Evolutionary conservation across 1,139 yeast genomes (phyloP).

Genomic region (Hemisphaericaspora xylofermentans): DNA sequence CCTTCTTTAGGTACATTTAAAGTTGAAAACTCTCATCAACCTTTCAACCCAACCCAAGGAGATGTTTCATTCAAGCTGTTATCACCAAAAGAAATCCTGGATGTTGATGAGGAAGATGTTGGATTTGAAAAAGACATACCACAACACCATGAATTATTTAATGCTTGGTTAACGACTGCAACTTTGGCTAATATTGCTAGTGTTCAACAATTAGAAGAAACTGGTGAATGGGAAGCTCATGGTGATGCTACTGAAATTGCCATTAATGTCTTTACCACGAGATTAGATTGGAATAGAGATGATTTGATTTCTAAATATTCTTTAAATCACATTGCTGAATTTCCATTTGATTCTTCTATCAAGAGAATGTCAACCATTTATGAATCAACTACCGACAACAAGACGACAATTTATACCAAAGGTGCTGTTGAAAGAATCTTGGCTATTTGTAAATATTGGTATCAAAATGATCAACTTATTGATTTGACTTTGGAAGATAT

Average conservation of each 20-base stretch:
- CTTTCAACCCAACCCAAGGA: slow-evolving; percentile 74
- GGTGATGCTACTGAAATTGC: slow-evolving; percentile 90
- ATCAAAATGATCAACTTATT: slow-evolving; percentile 29
- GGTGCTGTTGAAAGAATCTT: slow-evolving; percentile 81
- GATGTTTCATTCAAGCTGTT: slow-evolving; percentile 40
- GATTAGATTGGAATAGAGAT: slow-evolving; percentile 52
- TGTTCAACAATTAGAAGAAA: slow-evolving; percentile 40
- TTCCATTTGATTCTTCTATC: slow-evolving; percentile 75
- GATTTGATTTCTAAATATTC: slow-evolving; percentile 32
- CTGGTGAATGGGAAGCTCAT: slow-evolving; percentile 66
- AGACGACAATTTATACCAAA: slow-evolving; percentile 53
- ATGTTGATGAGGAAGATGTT: slow-evolving; percentile 36
- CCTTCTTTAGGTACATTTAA: slow-evolving; percentile 71
- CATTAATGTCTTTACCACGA: slow-evolving; percentile 66
- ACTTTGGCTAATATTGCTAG: slow-evolving; percentile 74
- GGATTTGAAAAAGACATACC: slow-evolving; percentile 27
- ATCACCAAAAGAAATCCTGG: slow-evolving; percentile 44
- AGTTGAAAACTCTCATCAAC: slow-evolving; percentile 61
- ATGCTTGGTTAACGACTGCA: slow-evolving; percentile 57
- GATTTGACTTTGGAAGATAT: slow-evolving; percentile 45
- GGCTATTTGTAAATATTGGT: slow-evolving; percentile 58
- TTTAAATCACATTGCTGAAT: slow-evolving; percentile 56
- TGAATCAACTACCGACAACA: slow-evolving; percentile 24
- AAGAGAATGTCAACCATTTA: slow-evolving; percentile 74
- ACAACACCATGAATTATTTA: slow-evolving; percentile 27